Evolutionary conservation across 805 yeast genomes (phyloP).

Genomic region (Yarrowia porcina): DNA sequence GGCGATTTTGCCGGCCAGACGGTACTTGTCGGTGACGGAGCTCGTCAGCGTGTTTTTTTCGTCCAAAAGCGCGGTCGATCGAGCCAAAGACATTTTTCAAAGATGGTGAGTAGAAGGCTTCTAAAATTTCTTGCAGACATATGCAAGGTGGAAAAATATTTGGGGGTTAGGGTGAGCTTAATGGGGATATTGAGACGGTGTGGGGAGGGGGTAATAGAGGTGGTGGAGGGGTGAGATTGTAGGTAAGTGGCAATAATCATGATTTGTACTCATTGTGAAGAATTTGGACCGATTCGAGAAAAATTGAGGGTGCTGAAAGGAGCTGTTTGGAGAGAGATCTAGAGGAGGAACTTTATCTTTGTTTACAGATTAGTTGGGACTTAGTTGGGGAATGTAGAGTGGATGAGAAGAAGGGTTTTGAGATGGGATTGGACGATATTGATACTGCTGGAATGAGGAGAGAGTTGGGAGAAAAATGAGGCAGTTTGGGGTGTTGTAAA

Average conservation of each 20-base stretch:
- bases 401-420: no score
- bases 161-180: slow-evolving; percentile 5
- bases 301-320: neutral
- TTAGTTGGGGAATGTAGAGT: no score
- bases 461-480: no score
- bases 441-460: no score
- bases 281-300: no score
- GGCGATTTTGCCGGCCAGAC: slow-evolving; percentile 83
- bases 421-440: no score
- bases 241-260: no score
- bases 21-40: slow-evolving; percentile 70
- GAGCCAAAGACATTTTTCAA: slow-evolving; percentile 26
- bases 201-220: neutral
- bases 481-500: no score
- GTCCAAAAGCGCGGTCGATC: slow-evolving; percentile 46
- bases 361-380: no score
- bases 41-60: slow-evolving; percentile 67
- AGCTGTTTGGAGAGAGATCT: no score
- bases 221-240: neutral
- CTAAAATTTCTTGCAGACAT: neutral
- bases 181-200: neutral
- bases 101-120: neutral
- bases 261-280: no score
- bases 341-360: no score
- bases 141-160: slow-evolving; percentile 23